Conservation (phyloP, 441 rosid species). For the Mallotus repandus region DNA sequence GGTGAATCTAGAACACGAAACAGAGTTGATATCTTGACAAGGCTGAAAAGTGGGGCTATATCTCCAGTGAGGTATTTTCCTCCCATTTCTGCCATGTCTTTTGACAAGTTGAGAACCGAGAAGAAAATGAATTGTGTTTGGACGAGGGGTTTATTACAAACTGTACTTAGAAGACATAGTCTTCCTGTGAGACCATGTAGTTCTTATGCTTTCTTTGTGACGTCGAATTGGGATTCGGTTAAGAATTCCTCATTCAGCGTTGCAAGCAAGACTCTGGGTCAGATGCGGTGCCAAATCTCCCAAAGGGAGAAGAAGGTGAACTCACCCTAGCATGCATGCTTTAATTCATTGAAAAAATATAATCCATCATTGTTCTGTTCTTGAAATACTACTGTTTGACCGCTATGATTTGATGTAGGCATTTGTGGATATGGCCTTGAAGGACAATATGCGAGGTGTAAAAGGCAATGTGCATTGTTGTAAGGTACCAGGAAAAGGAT, state of each 20-base stretch:
- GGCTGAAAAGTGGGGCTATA: conserved; percentile 20
- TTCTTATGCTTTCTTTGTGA: conserved; percentile 17
- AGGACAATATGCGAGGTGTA: too few relatives aligned
- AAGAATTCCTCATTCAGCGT: conserved; percentile 15
- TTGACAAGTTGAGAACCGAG: neutral
- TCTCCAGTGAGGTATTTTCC: conserved; percentile 20
- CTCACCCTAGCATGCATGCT: neutral
- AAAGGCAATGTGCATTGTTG: too few relatives aligned
- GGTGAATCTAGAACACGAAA: neutral
- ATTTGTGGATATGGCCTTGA: conserved; percentile 10
- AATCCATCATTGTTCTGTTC: too few relatives aligned
- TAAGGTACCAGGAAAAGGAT: neutral
- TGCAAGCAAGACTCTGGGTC: conserved; percentile 22
- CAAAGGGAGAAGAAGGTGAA: conserved; percentile 17
- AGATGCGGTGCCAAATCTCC: conserved; percentile 19
- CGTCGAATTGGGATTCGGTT: conserved; percentile 12
- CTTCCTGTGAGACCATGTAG: conserved; percentile 18
- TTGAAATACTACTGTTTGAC: neutral
- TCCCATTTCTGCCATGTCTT: neutral
- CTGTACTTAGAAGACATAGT: conserved; percentile 15
- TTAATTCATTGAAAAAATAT: neutral
- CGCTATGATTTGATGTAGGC: neutral
- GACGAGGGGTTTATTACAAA: conserved; percentile 2
- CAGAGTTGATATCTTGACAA: conserved; percentile 3
- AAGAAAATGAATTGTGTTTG: neutral